Evolutionary conservation across 768 basidiomycete species (phyloP).

Genomic region (Peribolospora baueri): DNA sequence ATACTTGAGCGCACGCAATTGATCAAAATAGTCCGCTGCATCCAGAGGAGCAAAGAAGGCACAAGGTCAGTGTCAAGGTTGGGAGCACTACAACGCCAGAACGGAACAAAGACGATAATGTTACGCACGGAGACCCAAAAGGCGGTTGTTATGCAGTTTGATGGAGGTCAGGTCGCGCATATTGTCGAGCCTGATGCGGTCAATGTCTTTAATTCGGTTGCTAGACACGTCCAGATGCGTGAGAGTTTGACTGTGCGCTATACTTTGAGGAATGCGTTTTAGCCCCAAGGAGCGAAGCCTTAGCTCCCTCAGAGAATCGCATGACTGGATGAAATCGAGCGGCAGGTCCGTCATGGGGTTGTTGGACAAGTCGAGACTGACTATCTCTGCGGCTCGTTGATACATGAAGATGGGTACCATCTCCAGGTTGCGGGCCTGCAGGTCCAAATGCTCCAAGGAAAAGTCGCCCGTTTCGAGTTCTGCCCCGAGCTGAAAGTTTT

Average conservation of each 20-base stretch:
- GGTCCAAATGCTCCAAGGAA: conserved; percentile 42
- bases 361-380: conserved; percentile 63
- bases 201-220: conserved; percentile 71
- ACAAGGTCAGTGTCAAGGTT: no score
- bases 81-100: no score
- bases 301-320: conserved; percentile 57
- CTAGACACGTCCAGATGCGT: conserved; percentile 66
- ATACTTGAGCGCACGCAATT: conserved; percentile 40
- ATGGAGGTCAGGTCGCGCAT: conserved; percentile 45
- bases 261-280: conserved; percentile 68
- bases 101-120: no score
- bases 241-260: conserved; percentile 48
- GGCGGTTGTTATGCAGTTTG: conserved; percentile 68
- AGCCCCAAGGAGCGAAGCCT: conserved; percentile 75
- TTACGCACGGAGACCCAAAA: conserved; percentile 39
- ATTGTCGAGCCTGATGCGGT: conserved; percentile 57
- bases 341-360: conserved; percentile 94
- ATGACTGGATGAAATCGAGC: conserved; percentile 81
- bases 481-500: background rate
- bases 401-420: conserved; percentile 75
- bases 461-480: background rate
- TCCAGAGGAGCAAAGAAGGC: no score
- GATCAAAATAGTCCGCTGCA: conserved; percentile 45
- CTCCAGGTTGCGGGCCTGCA: conserved; percentile 52
- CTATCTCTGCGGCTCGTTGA: conserved; percentile 55